Evolutionary conservation across 1,284 basidiomycete genomes (phyloP).

Genomic region (Thelephora terrestris): DNA sequence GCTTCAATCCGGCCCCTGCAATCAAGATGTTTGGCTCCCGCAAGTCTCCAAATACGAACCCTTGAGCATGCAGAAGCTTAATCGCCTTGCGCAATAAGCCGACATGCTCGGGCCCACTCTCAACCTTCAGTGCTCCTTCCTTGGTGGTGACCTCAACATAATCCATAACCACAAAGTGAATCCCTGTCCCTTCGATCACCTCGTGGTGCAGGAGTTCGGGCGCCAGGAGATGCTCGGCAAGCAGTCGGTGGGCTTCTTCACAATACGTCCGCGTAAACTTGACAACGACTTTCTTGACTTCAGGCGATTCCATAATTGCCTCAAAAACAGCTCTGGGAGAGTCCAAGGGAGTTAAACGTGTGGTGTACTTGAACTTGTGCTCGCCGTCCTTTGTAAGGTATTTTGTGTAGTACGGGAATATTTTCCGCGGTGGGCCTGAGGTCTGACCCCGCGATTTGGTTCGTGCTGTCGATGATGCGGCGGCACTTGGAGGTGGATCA

Average conservation of each 20-base stretch:
- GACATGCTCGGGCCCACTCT: not conserved
- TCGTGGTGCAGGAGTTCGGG: constrained; percentile 8
- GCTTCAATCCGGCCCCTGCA: constrained; percentile 6
- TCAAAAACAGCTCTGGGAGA: constrained; percentile 3
- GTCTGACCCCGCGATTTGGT: too few relatives aligned
- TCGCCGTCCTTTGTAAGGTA: not conserved
- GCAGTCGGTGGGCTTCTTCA: constrained; percentile 6
- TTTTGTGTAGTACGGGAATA: constrained; percentile 7
- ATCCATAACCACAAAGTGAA: constrained; percentile 17
- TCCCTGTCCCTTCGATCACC: constrained; percentile 3
- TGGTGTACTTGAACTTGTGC: constrained; percentile 7
- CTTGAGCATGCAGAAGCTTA: constrained; percentile 9
- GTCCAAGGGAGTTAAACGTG: not conserved
- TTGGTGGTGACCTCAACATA: constrained; percentile 4
- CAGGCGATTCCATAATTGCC: not conserved
- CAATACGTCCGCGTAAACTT: constrained; percentile 11
- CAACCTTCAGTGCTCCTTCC: not conserved
- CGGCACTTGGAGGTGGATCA: not conserved
- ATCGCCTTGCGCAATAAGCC: constrained; percentile 8
- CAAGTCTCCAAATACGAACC: constrained; percentile 16
- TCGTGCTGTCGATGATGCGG: too few relatives aligned
- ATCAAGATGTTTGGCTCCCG: constrained; percentile 14
- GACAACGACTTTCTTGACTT: constrained; percentile 7
- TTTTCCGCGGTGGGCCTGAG: too few relatives aligned
- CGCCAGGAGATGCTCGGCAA: constrained; percentile 7